A percentile compares a stretch with the other conserved stretches of the same genome.
These are phyloP conservation scores for Chlamydomonas incerta DNA, from an alignment of 139 green algal species.

Conservation along the genomic window DNA sequence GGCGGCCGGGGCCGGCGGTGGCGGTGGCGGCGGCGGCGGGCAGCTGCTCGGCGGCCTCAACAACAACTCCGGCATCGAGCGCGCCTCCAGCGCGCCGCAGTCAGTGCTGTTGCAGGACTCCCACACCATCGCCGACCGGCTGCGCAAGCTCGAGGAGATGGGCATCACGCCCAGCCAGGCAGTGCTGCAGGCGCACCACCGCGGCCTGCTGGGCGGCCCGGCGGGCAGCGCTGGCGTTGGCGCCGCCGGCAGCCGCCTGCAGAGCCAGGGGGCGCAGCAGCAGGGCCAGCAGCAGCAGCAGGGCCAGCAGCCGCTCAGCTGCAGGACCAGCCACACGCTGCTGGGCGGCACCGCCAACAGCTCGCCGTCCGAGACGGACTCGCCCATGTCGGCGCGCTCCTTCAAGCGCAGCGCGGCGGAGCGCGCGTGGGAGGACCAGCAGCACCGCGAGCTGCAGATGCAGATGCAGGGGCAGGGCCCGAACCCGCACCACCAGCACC, in stretches of 20 bases:
- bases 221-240: neutral
- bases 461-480: neutral
- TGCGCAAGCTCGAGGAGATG: slow-evolving; percentile 22
- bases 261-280: no score
- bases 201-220: neutral
- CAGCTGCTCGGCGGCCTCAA: no score
- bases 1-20: no score
- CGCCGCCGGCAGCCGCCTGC: neutral
- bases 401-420: slow-evolving; percentile 15
- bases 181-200: neutral
- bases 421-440: slow-evolving; percentile 26
- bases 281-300: no score
- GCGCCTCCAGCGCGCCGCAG: slow-evolving; percentile 8
- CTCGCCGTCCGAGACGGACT: neutral
- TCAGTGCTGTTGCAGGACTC: neutral
- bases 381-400: neutral
- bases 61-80: neutral
- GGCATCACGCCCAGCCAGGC: slow-evolving; percentile 21
- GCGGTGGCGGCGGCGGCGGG: no score
- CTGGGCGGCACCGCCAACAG: neutral
- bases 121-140: neutral
- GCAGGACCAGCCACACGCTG: neutral
- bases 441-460: neutral
- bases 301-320: neutral
- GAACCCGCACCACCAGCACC: neutral